Percentiles rank a stretch among this genome's conserved stretches.
phyloP scores from a whole-genome alignment of 1,139 yeast species.

The Zygosaccharomyces sapae region DNA sequence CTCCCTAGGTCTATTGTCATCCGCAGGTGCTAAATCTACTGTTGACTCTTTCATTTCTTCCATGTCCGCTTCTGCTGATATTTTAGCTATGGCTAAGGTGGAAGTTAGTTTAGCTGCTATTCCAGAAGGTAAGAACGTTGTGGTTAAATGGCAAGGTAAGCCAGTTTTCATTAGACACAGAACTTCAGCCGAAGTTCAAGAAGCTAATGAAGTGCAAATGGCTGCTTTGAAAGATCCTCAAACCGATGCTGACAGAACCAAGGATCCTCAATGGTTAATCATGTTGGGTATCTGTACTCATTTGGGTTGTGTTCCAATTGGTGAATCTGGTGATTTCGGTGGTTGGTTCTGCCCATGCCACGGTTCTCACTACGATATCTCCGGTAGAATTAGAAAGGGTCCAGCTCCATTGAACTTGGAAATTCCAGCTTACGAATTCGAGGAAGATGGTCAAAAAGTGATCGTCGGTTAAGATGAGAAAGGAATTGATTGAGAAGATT shows the following conservation, averaged over 20 bases:
- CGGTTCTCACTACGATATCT: constrained; percentile 99
- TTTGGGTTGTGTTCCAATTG: constrained; percentile 99
- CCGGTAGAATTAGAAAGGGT: constrained; percentile 99
- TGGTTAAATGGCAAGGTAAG: constrained; percentile 99
- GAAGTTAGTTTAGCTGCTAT: constrained; percentile 92
- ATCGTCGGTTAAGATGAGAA: constrained; percentile 61
- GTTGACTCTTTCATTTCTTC: constrained; percentile 92
- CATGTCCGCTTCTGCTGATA: constrained; percentile 98
- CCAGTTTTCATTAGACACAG: constrained; percentile 99
- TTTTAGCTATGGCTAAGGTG: constrained; percentile 98
- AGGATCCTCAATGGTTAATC: constrained; percentile 96
- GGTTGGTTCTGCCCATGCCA: constrained; percentile 99
- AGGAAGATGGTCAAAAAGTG: constrained; percentile 58
- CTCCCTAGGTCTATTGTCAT: constrained; percentile 85
- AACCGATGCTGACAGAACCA: constrained; percentile 86
- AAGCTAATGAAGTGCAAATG: constrained; percentile 82
- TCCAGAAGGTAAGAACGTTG: constrained; percentile 97
- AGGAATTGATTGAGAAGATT: not conserved
- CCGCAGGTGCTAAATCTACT: constrained; percentile 97
- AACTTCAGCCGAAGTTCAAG: constrained; percentile 87
- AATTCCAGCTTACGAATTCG: constrained; percentile 88
- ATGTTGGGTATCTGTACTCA: constrained; percentile 99
- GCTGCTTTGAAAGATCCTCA: constrained; percentile 87
- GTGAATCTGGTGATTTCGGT: constrained; percentile 99
- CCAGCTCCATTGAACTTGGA: constrained; percentile 99